Evolutionary conservation across 2,329 filamentous ascomycete species (phyloP).

Genomic region (Phoma herbarum): DNA sequence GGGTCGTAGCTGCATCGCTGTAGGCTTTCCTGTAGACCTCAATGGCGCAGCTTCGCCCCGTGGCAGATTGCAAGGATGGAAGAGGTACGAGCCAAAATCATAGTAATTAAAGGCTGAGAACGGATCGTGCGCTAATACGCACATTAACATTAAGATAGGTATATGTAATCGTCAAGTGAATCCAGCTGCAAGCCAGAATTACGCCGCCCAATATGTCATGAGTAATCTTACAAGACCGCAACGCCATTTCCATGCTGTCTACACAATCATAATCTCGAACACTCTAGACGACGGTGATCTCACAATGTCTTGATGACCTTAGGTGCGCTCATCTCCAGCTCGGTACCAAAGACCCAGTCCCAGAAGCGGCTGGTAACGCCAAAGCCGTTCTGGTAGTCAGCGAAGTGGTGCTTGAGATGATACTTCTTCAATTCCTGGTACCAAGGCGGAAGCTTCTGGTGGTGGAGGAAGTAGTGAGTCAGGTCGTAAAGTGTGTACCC

Average conservation of each 20-base stretch:
- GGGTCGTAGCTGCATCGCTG: too few species aligned
- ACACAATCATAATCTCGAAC: slow-evolving; percentile 1
- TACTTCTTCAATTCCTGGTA: slow-evolving; percentile 97
- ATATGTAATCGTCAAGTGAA: slow-evolving; percentile 9
- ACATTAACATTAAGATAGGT: slow-evolving; percentile 18
- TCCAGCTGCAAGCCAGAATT: not conserved
- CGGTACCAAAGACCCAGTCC: slow-evolving; percentile 91
- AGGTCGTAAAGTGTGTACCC: slow-evolving; percentile 96
- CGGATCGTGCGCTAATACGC: slow-evolving; percentile 11
- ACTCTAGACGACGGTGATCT: not conserved
- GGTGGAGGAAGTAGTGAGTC: slow-evolving; percentile 98
- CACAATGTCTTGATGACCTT: slow-evolving; percentile 59
- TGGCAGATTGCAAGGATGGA: not conserved
- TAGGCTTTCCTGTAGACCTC: too few species aligned
- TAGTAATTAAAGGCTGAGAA: not conserved
- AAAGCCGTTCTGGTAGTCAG: slow-evolving; percentile 97
- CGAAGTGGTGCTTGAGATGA: slow-evolving; percentile 95
- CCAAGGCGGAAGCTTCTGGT: slow-evolving; percentile 88
- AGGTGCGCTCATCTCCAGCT: slow-evolving; percentile 66
- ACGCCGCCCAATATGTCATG: not conserved
- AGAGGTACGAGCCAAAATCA: not conserved
- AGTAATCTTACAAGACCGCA: slow-evolving; percentile 8
- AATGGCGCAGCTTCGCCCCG: not conserved
- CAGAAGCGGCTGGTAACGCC: slow-evolving; percentile 97
- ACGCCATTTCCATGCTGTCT: slow-evolving; percentile 16